Base-by-base conservation (phyloP, 805 yeast species). In the Torulaspora indica region DNA sequence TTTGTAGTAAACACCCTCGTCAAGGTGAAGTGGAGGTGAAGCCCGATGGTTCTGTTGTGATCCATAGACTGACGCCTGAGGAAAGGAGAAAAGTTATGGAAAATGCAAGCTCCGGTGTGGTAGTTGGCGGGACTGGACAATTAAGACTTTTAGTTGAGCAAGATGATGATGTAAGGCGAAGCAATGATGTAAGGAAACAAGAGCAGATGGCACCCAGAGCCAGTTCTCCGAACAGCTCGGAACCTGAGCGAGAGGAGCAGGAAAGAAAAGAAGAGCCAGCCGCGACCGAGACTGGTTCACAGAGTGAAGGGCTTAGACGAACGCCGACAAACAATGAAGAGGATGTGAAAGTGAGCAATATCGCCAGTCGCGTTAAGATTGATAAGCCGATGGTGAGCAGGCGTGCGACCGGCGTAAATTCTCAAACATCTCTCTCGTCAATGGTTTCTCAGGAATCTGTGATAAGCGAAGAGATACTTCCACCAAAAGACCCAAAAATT, bases 101-200 rank as follows among this genome's bases (percentile, higher is more conserved):
- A 38, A 63, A 61, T 63, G 70, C 65, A 46, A 81, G 84, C 17
- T 75, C 82, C 6, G 90, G 90, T 22, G 73, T 84, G 25, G 89
- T 85, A 2, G 90, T 83, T 33, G 93, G 91, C 34, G 91, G 90
- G 1, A 72, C 85, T 2, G 88, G 87, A 0, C 81, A 81, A 42
- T 65, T 82, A 42, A 78, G 76, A 40, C 61, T 77, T 35, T 50
- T 74, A 35, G 27, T 43, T 14, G 53, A 52, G 27, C 36, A 34
- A 28, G 47, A 17, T 12, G 40, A 37, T 14, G 40, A 17, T 10
- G 7, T 10, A 17, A 12, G 41, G 23, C 42, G 42, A 15, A 53
- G 51, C 31, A 38, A 44, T 15, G 54, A 53, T 20, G 45, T 49
- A 5, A 48, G 49, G 25, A 45, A 45, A 24, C 35, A 40, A 28